Conservation (phyloP, 2,329 filamentous ascomycete species). For the Penicillium sp. region DNA sequence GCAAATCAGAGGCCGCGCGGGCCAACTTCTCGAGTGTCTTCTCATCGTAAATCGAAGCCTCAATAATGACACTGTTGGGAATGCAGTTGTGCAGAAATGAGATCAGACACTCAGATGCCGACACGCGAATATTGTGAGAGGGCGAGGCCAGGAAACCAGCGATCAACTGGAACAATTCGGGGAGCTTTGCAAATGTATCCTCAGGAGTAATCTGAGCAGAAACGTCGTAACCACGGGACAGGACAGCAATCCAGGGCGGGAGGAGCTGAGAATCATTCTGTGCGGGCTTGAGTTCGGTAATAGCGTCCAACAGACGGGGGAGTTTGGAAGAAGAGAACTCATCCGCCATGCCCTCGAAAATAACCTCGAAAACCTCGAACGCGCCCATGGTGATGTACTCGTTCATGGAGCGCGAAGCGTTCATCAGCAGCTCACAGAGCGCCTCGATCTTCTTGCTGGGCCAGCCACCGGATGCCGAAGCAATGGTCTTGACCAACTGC, state of each 20-base stretch:
- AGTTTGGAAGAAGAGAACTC: conserved; percentile 87
- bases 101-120: conserved; percentile 90
- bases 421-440: conserved; percentile 83
- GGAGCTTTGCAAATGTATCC: conserved; percentile 88
- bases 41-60: conserved; percentile 90
- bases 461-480: conserved; percentile 86
- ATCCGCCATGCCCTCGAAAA: conserved; percentile 87
- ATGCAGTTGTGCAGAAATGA: conserved; percentile 91
- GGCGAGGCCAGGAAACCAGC: conserved; percentile 79
- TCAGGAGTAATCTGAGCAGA: conserved; percentile 84
- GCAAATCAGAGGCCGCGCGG: conserved; percentile 68
- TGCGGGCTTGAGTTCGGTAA: conserved; percentile 85
- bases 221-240: conserved; percentile 92
- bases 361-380: conserved; percentile 96
- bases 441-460: conserved; percentile 93
- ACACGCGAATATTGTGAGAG: conserved; percentile 90
- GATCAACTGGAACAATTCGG: conserved; percentile 78
- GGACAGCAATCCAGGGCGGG: conserved; percentile 92
- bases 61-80: conserved; percentile 76
- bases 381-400: conserved; percentile 95
- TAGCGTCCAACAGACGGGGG: conserved; percentile 83
- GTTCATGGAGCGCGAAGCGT: conserved; percentile 85
- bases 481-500: conserved; percentile 88
- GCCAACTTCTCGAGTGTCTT: conserved; percentile 80
- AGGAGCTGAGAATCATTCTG: conserved; percentile 92